A percentile compares a stretch with the other conserved stretches of the same genome.
These are phyloP conservation scores for Fusarium camptoceras DNA, from an alignment of 2,329 filamentous ascomycete genomes.

Conservation along the genomic window DNA sequence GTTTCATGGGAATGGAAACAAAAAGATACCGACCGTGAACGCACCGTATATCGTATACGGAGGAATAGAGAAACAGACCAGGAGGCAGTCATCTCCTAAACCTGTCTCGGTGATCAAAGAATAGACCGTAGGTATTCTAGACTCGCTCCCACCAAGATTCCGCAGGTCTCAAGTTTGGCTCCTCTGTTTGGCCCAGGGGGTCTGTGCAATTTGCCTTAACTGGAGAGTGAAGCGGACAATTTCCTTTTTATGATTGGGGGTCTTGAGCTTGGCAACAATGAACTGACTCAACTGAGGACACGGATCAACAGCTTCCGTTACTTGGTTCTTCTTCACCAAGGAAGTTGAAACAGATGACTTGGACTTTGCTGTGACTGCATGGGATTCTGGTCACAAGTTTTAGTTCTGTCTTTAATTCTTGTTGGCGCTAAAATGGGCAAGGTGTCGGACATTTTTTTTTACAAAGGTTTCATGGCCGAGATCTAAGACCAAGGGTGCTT, in stretches of 20 bases:
- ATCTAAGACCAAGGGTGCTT: constrained; percentile 29
- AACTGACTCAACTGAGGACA: background rate
- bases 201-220: background rate
- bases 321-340: background rate
- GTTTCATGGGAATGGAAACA: background rate
- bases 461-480: constrained; percentile 22
- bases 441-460: constrained; percentile 44
- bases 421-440: constrained; percentile 13
- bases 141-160: background rate
- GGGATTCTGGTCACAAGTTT: constrained; percentile 12
- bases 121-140: background rate
- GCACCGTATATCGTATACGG: background rate
- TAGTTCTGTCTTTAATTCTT: background rate
- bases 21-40: background rate
- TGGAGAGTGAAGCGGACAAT: constrained; percentile 2
- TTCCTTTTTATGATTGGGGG: background rate
- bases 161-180: background rate
- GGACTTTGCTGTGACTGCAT: constrained; percentile 11
- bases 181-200: background rate
- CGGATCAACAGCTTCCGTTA: constrained; percentile 1
- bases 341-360: background rate
- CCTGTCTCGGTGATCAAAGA: background rate
- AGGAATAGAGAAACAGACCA: background rate
- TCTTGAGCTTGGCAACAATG: background rate
- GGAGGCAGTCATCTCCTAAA: background rate